A percentile compares a stretch with the other conserved stretches of the same genome.
Conservation (phyloP, 176 grass and related monocot species). For the Rhynchospora breviuscula region DNA sequence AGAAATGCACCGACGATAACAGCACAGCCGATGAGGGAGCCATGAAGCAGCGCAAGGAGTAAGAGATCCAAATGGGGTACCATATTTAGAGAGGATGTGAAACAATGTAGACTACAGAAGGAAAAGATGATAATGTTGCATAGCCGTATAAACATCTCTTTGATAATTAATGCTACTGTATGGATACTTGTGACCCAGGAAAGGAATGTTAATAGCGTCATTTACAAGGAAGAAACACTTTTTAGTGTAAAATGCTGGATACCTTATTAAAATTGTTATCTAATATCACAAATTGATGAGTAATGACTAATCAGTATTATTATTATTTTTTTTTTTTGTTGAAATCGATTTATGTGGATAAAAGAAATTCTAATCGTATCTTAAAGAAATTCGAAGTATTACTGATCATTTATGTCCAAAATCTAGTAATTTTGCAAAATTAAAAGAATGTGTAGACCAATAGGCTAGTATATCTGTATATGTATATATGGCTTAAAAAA, state of each 20-base stretch:
- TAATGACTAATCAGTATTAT: background rate
- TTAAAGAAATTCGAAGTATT: background rate
- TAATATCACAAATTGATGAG: background rate
- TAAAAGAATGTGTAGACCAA: background rate
- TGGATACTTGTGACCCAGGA: background rate
- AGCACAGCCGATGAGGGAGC: slow-evolving; percentile 21
- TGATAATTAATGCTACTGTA: background rate
- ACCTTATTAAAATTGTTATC: background rate
- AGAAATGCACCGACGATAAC: slow-evolving; percentile 30
- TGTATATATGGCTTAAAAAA: background rate
- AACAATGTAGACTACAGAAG: background rate
- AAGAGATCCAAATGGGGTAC: slow-evolving; percentile 54
- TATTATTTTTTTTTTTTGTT: background rate
- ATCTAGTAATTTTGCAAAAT: background rate
- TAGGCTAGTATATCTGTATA: background rate
- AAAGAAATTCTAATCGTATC: background rate
- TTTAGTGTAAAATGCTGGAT: background rate
- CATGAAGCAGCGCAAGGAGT: slow-evolving; percentile 45
- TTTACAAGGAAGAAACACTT: background rate
- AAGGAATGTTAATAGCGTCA: slow-evolving; percentile 8
- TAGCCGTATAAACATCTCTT: background rate
- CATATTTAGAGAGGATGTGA: slow-evolving; percentile 10
- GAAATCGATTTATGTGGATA: background rate
- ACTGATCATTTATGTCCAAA: background rate
- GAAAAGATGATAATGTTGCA: background rate